Percentiles rank a stretch among this genome's conserved stretches.
Conservation (phyloP, 768 basidiomycete genomes). For the Coprinopsis strossmayeri region DNA sequence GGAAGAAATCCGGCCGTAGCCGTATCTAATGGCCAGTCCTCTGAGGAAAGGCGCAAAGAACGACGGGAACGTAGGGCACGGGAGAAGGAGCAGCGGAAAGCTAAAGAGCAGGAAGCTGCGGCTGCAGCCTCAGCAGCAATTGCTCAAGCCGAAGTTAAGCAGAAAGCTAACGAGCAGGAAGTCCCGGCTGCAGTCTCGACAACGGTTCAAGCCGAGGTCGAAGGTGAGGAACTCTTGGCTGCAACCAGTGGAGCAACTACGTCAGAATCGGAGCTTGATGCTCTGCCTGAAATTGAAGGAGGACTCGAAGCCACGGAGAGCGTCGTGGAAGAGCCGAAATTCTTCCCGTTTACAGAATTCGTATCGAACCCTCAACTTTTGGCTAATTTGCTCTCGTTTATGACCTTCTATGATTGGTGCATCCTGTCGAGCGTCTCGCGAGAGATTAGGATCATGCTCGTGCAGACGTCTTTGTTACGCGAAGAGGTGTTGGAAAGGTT, state of each 20-base stretch:
- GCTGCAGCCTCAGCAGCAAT: slow-evolving; percentile 3
- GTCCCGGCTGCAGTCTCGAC: not conserved
- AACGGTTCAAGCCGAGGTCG: slow-evolving; percentile 2
- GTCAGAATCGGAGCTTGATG: too few relatives aligned
- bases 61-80: slow-evolving; percentile 15
- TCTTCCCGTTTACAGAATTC: slow-evolving; percentile 52
- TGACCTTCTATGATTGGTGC: slow-evolving; percentile 74
- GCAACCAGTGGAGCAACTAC: too few relatives aligned
- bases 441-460: slow-evolving; percentile 41
- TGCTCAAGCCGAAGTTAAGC: not conserved
- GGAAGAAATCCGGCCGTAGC: slow-evolving; percentile 10
- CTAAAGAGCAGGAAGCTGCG: not conserved
- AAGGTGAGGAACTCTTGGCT: too few relatives aligned
- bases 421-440: slow-evolving; percentile 51
- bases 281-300: slow-evolving; percentile 1
- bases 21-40: slow-evolving; percentile 11
- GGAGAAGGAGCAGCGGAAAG: slow-evolving; percentile 7
- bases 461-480: slow-evolving; percentile 41
- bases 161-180: too few relatives aligned
- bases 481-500: slow-evolving; percentile 68
- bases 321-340: slow-evolving; percentile 7
- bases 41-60: slow-evolving; percentile 11
- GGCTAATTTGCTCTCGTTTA: slow-evolving; percentile 43
- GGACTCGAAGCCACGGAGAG: not conserved
- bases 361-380: slow-evolving; percentile 49